Base-by-base conservation (phyloP, 257 asterid species). In the Fraxinus pennsylvanica region DNA sequence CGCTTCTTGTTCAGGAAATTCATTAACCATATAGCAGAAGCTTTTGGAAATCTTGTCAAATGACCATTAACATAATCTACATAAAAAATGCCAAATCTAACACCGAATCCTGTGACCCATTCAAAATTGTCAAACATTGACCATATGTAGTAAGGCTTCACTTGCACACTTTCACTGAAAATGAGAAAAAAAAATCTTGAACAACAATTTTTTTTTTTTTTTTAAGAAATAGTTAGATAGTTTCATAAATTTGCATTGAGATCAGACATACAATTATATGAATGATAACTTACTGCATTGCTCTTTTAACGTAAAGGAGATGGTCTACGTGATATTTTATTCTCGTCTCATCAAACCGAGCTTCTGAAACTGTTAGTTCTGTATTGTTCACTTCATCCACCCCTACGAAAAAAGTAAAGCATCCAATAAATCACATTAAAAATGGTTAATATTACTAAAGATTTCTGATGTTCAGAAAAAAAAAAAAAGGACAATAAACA, bases 51-150 rank as follows among this genome's bases (percentile, higher is more conserved):
- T 41, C 91, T 78, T 67, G 67, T 86, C 14, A 81, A 77, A 12
- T 81, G 78, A 8, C 45, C 45, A 54, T 86, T 74, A 35, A 68
- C 73, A 63, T 52, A 88, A 39, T 88, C 90, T 4, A 88, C 71
- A n/a, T 45, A 86, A 33, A 63, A 74, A 70, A 88, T 57, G 1
- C 92, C 92, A 59, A 88, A 85, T 74, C 90, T 84, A 5, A 78
- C 3, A 2, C 77, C 66, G 73, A 76, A 83, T 5, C 92, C 92
- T 0, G 73, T 76, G 8, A 5, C 52, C 90, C 90, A 83, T 80
- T 88, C 92, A 32, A 71, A 88, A 17, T 84, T 88, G 80, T 88
- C 91, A 33, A 89, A 68, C 66, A 85, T 84, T 19, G 79, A 59
- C 79, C 79, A 75, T n/a, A 36, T 1, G 32, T 50, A 59, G 33